Conservation (phyloP, 208 protist species). For the Leishmania mexicana region DNA sequence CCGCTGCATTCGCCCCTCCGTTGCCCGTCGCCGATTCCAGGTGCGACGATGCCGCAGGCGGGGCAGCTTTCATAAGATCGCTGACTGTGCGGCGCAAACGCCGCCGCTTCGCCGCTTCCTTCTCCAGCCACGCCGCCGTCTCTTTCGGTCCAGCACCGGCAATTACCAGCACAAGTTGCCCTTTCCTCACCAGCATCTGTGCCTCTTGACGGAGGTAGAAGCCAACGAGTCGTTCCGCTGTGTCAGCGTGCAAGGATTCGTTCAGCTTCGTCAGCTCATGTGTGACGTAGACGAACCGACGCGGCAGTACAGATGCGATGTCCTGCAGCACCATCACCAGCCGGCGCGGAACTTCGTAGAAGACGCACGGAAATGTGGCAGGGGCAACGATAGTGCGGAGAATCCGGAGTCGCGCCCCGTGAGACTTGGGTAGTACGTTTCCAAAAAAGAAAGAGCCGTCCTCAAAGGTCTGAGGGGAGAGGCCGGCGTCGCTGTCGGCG, state of each 20-base stretch:
- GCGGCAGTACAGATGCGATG: conserved; percentile 71
- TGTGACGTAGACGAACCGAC: conserved; percentile 74
- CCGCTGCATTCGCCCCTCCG: not conserved
- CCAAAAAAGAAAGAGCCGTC: conserved; percentile 91
- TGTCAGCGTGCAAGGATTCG: conserved; percentile 88
- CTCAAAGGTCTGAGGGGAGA: conserved; percentile 28
- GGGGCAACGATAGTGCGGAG: conserved; percentile 67
- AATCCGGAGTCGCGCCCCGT: conserved; percentile 65
- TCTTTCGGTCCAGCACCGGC: conserved; percentile 67
- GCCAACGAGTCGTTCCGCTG: conserved; percentile 58
- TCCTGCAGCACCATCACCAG: conserved; percentile 82
- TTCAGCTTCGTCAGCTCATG: conserved; percentile 93
- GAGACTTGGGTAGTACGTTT: conserved; percentile 73
- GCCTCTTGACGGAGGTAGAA: conserved; percentile 84
- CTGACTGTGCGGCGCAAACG: conserved; percentile 51
- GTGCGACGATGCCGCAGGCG: not conserved
- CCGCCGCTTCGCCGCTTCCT: conserved; percentile 58
- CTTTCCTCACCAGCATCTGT: conserved; percentile 69
- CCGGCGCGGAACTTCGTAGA: conserved; percentile 89
- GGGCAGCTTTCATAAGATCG: conserved; percentile 31
- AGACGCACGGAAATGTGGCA: conserved; percentile 74
- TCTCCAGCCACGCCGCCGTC: conserved; percentile 57
- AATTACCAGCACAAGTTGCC: conserved; percentile 85
- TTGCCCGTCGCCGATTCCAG: not conserved
- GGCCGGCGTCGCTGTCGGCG: not conserved